Evolutionary conservation across 2,329 filamentous ascomycete genomes (phyloP), one percentile per base, ranked within the genome.

Genomic region (Mariannaea elegans): DNA sequence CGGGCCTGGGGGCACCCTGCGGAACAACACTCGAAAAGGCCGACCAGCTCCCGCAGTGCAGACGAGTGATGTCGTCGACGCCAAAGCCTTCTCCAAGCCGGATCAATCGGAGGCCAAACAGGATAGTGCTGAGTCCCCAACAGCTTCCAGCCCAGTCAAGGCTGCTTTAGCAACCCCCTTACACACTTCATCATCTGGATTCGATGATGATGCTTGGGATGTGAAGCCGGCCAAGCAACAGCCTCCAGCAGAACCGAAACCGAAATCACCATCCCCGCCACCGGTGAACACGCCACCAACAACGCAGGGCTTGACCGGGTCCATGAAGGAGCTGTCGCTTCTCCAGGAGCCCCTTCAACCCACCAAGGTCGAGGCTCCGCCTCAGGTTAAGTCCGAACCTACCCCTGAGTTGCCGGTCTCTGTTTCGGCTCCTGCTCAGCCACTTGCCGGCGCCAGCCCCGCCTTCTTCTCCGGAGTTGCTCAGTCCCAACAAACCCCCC

Each of bases 201-300:
- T 98, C 71, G 95, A 99, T 50, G 95, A 98, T 72, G 93, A 98
- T 80, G 95, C 95, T 8, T 99, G 95, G 95, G 92, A 96, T 71
- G 90, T 97, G 48, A 97, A 97, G 79, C 92, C 93, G 16, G 86
- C 90, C 13, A 90, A 88, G 72, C 85, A 88, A 64, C 76, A 69
- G 50, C 60, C 65, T 27, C 58, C 65, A 23, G 48, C 58, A 44
- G 51, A 61, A 32, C 24, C 69, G 19, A 55, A 57, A 19, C 49
- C 67, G 13, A 63, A 66, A 49, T 59, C 81, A 27, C 58, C 62
- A 18, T 27, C 62, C 10, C 62, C 65, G 44, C 59, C 67, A 8
- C n/a, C 61, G 13, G 31, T 66, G 23, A 31, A 55, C 10, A 32
- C 68, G 16, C 63, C 67, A 12, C 70, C 74, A 19, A 68, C 76